These are phyloP conservation scores for Suillus subluteus DNA, from an alignment of 768 basidiomycete genomes.

Conservation along the genomic window DNA sequence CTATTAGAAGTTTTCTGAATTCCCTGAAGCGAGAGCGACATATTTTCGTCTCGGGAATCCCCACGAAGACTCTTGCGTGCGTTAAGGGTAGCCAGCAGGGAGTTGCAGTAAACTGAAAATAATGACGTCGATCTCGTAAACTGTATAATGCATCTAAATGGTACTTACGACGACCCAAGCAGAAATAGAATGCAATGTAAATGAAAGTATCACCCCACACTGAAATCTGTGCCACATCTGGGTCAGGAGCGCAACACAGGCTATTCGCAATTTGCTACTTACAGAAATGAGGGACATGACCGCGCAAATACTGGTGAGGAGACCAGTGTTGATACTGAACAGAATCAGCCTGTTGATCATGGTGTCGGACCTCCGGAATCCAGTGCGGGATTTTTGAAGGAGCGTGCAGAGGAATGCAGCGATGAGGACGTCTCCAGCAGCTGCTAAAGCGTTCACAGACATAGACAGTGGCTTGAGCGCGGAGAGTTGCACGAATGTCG, in stretches of 20 bases:
- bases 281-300: slow-evolving; percentile 58
- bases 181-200: slow-evolving; percentile 64
- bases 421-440: slow-evolving; percentile 52
- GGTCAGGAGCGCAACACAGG: slow-evolving; percentile 1
- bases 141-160: neutral
- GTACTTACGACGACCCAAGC: slow-evolving; percentile 55
- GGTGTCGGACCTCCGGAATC: slow-evolving; percentile 56
- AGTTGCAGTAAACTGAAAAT: slow-evolving; percentile 57
- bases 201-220: slow-evolving; percentile 52
- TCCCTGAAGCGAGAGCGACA: slow-evolving; percentile 29
- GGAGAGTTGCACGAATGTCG: slow-evolving; percentile 47
- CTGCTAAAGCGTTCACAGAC: slow-evolving; percentile 54
- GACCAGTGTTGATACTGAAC: slow-evolving; percentile 52
- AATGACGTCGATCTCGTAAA: slow-evolving; percentile 7
- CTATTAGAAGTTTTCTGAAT: slow-evolving; percentile 27
- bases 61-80: slow-evolving; percentile 51
- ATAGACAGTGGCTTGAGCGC: slow-evolving; percentile 55
- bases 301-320: slow-evolving; percentile 51
- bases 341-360: slow-evolving; percentile 57
- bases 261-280: slow-evolving; percentile 7
- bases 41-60: slow-evolving; percentile 12
- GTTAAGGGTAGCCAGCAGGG: slow-evolving; percentile 63
- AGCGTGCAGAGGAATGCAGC: slow-evolving; percentile 49
- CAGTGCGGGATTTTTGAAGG: slow-evolving; percentile 52
- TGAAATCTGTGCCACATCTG: slow-evolving; percentile 41